Base-by-base conservation (phyloP, 2,329 filamentous ascomycete species). In the Talaromyces sp. region DNA sequence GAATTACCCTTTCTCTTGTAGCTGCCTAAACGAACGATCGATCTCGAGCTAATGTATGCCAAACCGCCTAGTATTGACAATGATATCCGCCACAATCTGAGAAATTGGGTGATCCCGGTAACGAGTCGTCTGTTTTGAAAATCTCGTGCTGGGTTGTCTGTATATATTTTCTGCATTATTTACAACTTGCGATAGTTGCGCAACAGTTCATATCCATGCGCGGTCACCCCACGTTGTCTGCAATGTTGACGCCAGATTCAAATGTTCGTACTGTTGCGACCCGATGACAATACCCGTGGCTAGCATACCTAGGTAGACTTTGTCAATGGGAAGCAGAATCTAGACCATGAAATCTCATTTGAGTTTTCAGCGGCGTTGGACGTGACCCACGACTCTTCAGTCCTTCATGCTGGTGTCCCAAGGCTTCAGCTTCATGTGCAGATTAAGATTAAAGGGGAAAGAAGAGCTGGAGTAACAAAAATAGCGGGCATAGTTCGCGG, bases 171-270 rank as follows among this genome's bases (percentile, higher is more conserved):
- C 21, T 44, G 18, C 42, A 21, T 5, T 44, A 9, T 23, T 44
- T 12, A 37, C 11, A 4, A 40, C 18, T 25, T 48, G 44, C 12
- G 44, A 21, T 25, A 25, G 21, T 25, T 48, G 23, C 28, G 28
- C 28, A 28, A 28, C 42, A 46, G n/a, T 46, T 25, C 21, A 16
- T 5, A 48, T 8, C 14, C 4, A 48, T 6, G 44, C 39, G 40
- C 46, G 46, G 16, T 50, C n/a, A 2, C 46, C 46, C 25, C 9
- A 11, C n/a, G 7, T 33, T 52, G 33, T 52, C 46, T n/a, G 46
- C 48, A 54, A 54, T 54, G 48, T n/a, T 9, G 46, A 50, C 46
- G 46, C 46, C 23, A 50, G 46, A 28, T 50, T 31, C 11, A 50
- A 25, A 54, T 52, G 28, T 21, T 18, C 25, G 18, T 23, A 44